phyloP scores from a whole-genome alignment of 1,284 basidiomycete genomes.

The Cystobasidium slooffiae region DNA sequence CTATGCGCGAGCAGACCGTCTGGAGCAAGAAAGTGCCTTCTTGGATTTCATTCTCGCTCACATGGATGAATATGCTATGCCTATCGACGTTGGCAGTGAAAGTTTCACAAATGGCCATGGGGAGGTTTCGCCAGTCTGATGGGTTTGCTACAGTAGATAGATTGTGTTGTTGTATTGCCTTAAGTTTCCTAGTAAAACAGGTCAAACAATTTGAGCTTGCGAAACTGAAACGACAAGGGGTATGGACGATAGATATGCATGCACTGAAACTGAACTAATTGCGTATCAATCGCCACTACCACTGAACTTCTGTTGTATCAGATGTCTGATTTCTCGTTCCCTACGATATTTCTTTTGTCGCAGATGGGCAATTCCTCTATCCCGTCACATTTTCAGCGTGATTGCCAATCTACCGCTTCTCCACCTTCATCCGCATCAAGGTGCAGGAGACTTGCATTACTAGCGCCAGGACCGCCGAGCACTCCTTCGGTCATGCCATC shows the following conservation, averaged over 20 bases:
- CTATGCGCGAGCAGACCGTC: conserved; percentile 77
- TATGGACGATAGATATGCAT: too few relatives aligned
- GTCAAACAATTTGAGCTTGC: too few relatives aligned
- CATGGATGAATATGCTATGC: conserved; percentile 43
- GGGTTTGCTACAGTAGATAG: background rate
- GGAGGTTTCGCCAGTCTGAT: background rate
- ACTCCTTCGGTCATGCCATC: conserved; percentile 11
- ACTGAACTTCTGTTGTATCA: too few relatives aligned
- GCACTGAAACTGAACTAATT: too few relatives aligned
- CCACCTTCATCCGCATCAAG: conserved; percentile 8
- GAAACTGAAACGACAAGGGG: too few relatives aligned
- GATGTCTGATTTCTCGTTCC: too few relatives aligned
- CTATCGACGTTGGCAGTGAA: background rate
- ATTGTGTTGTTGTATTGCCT: background rate
- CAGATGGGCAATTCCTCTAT: too few relatives aligned
- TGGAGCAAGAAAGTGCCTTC: conserved; percentile 90
- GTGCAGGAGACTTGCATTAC: background rate
- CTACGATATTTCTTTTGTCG: too few relatives aligned
- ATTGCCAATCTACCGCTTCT: conserved; percentile 5
- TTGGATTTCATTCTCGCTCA: conserved; percentile 78
- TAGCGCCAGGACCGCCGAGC: background rate
- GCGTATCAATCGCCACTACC: too few relatives aligned
- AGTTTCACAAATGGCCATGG: background rate
- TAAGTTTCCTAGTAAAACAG: too few relatives aligned
- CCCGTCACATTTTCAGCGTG: background rate